Evolutionary conservation across 2,329 filamentous ascomycete genomes (phyloP), one percentile per base, ranked within the genome.

Genomic region (Pestalotiopsis sp.): DNA sequence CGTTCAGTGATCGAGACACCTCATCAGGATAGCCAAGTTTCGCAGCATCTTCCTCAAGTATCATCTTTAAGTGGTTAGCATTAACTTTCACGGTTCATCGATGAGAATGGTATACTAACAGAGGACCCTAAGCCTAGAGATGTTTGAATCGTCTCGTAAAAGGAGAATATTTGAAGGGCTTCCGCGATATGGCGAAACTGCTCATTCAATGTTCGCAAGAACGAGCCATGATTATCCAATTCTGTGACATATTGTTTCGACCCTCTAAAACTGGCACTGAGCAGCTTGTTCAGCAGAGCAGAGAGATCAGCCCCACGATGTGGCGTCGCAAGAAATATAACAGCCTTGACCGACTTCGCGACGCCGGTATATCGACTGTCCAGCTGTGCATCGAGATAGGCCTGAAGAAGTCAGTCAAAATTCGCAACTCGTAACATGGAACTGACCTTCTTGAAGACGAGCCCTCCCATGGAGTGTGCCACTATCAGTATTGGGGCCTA

Each of bases 391-490:
- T 70, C 68, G 11, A 70, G 66, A 20, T 65, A 70, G 5, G 68
- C 68, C 68, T 70, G 12, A 17, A 49, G 12, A 58, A 25, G 27
- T 31, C 27, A 58, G 56, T 58, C 17, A 58, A 58, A n/a, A 58
- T 58, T 58, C 4, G 12, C 25, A 23, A 23, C 17, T 3, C 6
- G 23, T n/a, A 64, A 38, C n/a, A 20, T 36, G 31, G 6, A 5
- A 14, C 25, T 64, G n/a, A 70, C 70, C 66, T 71, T 66, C 23
- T 71, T 71, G 57, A 71, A 70, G 1, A 71, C 68, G 4, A 71
- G 59, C 17, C 70, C 68, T 12, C 70, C 70, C 70, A 71, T 71
- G 2, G 70, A 71, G 64, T 71, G 70, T 3, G 58, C 57, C 1
- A 71, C 63, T 39, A 71, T 58, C 23, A 71, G 27, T 27, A 70